Conservation (phyloP, 345 rosid genomes). For the Corchorus capsularis region DNA sequence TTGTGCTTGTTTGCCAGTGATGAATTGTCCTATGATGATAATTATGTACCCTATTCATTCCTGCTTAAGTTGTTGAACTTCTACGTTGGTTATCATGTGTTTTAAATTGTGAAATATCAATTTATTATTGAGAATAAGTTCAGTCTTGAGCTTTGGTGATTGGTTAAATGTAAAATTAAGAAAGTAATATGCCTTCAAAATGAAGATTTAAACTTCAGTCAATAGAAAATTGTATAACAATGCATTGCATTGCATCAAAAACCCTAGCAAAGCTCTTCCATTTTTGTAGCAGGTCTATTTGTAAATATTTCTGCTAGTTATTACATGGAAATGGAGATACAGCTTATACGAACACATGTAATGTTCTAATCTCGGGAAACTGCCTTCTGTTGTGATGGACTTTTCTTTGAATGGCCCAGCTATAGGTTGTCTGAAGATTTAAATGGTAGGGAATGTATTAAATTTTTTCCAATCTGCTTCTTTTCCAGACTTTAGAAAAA, state of each 20-base stretch:
- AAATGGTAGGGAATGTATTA: background rate
- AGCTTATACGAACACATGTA: background rate
- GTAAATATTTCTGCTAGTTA: background rate
- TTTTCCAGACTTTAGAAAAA: slow-evolving; percentile 68
- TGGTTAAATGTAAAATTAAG: background rate
- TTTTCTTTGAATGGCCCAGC: slow-evolving; percentile 8
- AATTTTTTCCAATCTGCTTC: slow-evolving; percentile 10
- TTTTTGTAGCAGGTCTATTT: background rate
- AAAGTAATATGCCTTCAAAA: background rate
- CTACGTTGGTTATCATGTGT: background rate
- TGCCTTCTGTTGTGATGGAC: background rate
- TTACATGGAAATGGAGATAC: background rate
- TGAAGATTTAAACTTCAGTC: background rate
- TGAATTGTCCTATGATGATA: background rate
- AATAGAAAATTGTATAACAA: background rate
- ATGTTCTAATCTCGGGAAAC: background rate
- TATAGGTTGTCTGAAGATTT: background rate
- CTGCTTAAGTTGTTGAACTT: background rate
- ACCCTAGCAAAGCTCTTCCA: background rate
- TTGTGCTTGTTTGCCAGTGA: background rate
- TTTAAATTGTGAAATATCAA: background rate
- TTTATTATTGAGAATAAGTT: background rate
- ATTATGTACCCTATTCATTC: background rate
- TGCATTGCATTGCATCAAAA: background rate
- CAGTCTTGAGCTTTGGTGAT: background rate